Evolutionary conservation across 192 early-diverging fungal genomes (phyloP), one percentile per base, ranked within the genome.

Genomic region (Coemansia sp.): DNA sequence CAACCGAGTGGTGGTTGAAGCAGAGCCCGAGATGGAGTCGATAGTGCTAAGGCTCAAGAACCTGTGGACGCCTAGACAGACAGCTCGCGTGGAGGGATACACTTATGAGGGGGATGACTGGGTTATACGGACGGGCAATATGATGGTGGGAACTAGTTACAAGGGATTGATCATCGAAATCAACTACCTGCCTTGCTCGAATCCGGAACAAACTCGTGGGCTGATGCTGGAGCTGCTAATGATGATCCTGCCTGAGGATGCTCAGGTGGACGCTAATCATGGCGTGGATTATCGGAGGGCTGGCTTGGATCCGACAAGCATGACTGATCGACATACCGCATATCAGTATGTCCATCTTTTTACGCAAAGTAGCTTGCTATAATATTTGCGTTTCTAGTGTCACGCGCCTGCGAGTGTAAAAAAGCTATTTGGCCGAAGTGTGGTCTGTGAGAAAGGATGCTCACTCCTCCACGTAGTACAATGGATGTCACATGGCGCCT

Each of bases 281-380:
- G 65, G 59, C 58, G 71, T 82, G 9, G 74, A 82, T 33, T 82
- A 76, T 35, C 70, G 63, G 8, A 58, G 74, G 11, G 79, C 79
- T 2, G 48, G 53, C 31, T 63, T 82, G 43, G 73, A 76, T 62
- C 73, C 74, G 0, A 11, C 46, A 7, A 10, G 70, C 13, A 82
- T 82, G 79, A 82, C 79, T 3, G 79, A 82, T 40, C 59, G 71
- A 21, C 79, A 82, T 53, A 82, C 79, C 9, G 79, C 79, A 18
- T 77, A 76, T 59, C 79, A 82, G 57, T 82, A 82, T 59, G 74
- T 82, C 21, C 63, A 82, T 39, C 34, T 82, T 35, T 82, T 82
- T 45, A 82, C 79, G 6, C 67, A 82, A 24, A 73, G 70, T 39
- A 73, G 74, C 31, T 59, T 82, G 38, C 55, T 82, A 42, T 82